phyloP scores from a whole-genome alignment of 2,329 filamentous ascomycete genomes.

The Hyphodiscus sp. region DNA sequence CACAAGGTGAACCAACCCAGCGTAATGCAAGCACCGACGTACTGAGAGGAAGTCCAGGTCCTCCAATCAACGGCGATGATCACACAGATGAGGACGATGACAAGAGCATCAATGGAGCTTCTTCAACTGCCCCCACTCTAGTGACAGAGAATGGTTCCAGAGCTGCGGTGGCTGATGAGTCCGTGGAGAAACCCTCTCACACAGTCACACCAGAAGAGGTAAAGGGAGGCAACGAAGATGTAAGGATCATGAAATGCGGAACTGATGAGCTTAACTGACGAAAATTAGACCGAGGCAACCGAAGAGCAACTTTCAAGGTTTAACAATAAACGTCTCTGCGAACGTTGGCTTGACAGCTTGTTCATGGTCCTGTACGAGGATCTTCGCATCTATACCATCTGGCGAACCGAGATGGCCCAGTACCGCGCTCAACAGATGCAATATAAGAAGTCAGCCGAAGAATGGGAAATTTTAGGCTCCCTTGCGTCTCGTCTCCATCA shows the following conservation, averaged over 20 bases:
- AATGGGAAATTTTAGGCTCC: slow-evolving; percentile 96
- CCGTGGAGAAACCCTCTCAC: slow-evolving; percentile 73
- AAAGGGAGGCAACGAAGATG: slow-evolving; percentile 68
- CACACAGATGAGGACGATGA: slow-evolving; percentile 30
- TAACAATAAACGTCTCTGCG: slow-evolving; percentile 94
- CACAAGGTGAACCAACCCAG: slow-evolving; percentile 37
- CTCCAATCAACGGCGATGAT: slow-evolving; percentile 37
- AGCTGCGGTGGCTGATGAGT: slow-evolving; percentile 21
- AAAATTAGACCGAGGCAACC: slow-evolving; percentile 49
- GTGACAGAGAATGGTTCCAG: slow-evolving; percentile 22
- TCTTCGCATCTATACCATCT: slow-evolving; percentile 96
- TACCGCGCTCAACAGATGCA: slow-evolving; percentile 88
- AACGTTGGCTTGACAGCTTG: slow-evolving; percentile 95
- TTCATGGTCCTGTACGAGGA: slow-evolving; percentile 99
- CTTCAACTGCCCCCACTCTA: slow-evolving; percentile 19
- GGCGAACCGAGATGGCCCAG: slow-evolving; percentile 96
- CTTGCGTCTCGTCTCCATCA: slow-evolving; percentile 91
- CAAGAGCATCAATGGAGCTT: slow-evolving; percentile 27
- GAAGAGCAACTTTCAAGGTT: slow-evolving; percentile 80
- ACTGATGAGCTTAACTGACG: slow-evolving; percentile 22
- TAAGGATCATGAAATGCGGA: slow-evolving; percentile 33
- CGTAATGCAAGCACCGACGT: slow-evolving; percentile 76
- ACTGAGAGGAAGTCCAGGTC: slow-evolving; percentile 63
- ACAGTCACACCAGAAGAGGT: slow-evolving; percentile 71
- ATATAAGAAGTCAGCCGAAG: slow-evolving; percentile 93